Base-by-base conservation (phyloP, 306 rosid genomes). In the Castanopsis chinensis region DNA sequence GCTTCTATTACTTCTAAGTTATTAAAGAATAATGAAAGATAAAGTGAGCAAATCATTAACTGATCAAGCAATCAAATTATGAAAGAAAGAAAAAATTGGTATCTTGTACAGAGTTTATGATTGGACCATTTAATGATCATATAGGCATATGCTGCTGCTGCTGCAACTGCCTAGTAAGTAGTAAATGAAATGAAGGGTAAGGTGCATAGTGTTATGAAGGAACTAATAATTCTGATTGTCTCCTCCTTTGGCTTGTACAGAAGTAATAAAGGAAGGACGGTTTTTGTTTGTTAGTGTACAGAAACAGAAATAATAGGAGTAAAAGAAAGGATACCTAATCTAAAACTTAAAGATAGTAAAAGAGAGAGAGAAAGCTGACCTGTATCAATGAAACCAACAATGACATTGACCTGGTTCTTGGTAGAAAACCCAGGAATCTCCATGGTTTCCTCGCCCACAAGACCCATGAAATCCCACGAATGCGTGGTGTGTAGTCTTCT, bases 391-490 rank as follows among this genome's bases (percentile, higher is more conserved):
- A 92, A 81, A 73, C 97, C 97, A 72, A 92, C 59, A 6, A 92
- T 80, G 72, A 90, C 78, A 83, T 92, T 87, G 33, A 83, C 90
- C 87, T 92, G 91, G 79, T 92, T 90, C 84, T 79, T 84, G 59
- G 87, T 87, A 69, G 87, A 84, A 58, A 77, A 64, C 1, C 94
- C 94, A 7, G 75, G 51, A 81, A 77, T 75, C 87, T 85, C 88
- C 91, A 90, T 79, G 27, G 80, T 83, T 76, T 90, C 84, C 5
- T 88, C 84, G 14, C 80, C 81, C 85, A 65, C 15, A 84, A 92
- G 92, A 69, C 97, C 97, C 87, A 92, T 90, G 80, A 92, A 92
- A 78, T 87, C 89, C 94, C 97, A 92, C 30, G 94, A 92, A 84
- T 92, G 97, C 61, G 97, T 92, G 28, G 94, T 92, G 81, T 92